Evolutionary conservation across 495 filamentous ascomycete species (phyloP).

Genomic region (Glarea lozoyensis): DNA sequence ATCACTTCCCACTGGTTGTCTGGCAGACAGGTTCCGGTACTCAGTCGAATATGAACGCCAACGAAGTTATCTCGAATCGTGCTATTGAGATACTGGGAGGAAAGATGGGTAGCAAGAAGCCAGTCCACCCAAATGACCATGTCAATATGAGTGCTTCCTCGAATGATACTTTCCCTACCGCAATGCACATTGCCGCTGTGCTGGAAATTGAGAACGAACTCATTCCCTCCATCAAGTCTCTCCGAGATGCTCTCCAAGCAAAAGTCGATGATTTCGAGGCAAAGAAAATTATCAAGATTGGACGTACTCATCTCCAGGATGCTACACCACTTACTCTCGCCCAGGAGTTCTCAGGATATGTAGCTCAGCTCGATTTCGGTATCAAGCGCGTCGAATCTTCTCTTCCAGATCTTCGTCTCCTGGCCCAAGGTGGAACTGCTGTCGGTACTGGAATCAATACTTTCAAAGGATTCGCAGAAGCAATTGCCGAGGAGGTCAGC

Average conservation of each 20-base stretch:
- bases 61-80: conserved; percentile 99
- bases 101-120: conserved; percentile 90
- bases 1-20: conserved; percentile 95
- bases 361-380: conserved; percentile 84
- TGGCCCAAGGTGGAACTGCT: conserved; percentile 91
- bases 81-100: conserved; percentile 97
- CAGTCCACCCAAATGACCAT: conserved; percentile 98
- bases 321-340: conserved; percentile 93
- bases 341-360: conserved; percentile 97
- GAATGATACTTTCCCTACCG: conserved; percentile 98
- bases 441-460: conserved; percentile 98
- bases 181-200: conserved; percentile 98
- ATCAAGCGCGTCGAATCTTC: conserved; percentile 78
- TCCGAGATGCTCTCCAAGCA: conserved; percentile 72
- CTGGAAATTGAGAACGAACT: conserved; percentile 83
- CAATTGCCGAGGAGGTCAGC: conserved; percentile 77
- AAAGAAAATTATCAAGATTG: conserved; percentile 93
- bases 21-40: conserved; percentile 99
- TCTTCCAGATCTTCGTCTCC: conserved; percentile 73
- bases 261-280: conserved; percentile 86
- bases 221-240: conserved; percentile 69
- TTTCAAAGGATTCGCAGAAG: conserved; percentile 90
- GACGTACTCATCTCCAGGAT: conserved; percentile 95
- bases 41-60: conserved; percentile 99
- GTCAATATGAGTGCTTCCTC: conserved; percentile 98